phyloP scores from a whole-genome alignment of 179 eudicot species.

The Silene noctiflora region DNA sequence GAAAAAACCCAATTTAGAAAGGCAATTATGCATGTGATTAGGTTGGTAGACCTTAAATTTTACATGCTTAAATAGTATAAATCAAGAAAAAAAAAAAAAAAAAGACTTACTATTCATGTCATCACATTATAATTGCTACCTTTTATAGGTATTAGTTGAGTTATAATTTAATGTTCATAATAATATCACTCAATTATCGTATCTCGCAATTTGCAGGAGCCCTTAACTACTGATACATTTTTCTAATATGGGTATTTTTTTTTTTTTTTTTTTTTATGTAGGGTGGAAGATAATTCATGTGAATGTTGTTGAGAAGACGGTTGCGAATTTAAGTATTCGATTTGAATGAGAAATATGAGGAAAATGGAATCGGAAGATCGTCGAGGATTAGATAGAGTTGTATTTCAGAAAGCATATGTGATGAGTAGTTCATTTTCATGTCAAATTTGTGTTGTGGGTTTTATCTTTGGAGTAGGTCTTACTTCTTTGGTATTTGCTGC shows the following conservation, averaged over 20 bases:
- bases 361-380: conserved; percentile 52
- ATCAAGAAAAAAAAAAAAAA: neutral
- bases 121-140: neutral
- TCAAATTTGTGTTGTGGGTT: conserved; percentile 83
- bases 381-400: conserved; percentile 62
- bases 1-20: conserved; percentile 16
- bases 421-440: conserved; percentile 85
- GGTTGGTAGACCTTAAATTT: conserved; percentile 28
- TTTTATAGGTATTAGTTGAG: conserved; percentile 6
- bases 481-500: conserved; percentile 73
- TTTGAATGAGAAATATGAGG: conserved; percentile 4
- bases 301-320: conserved; percentile 35
- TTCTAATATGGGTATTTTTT: conserved; percentile 27
- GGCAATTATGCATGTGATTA: conserved; percentile 23
- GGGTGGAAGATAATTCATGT: conserved; percentile 31
- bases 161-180: neutral
- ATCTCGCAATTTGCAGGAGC: no score
- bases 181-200: neutral
- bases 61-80: conserved; percentile 11
- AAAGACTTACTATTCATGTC: neutral
- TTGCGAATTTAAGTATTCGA: conserved; percentile 7
- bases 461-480: conserved; percentile 75
- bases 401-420: conserved; percentile 71
- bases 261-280: neutral
- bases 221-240: neutral